Conservation (phyloP, 305 asterid genomes). For the Andrographis paniculata region DNA sequence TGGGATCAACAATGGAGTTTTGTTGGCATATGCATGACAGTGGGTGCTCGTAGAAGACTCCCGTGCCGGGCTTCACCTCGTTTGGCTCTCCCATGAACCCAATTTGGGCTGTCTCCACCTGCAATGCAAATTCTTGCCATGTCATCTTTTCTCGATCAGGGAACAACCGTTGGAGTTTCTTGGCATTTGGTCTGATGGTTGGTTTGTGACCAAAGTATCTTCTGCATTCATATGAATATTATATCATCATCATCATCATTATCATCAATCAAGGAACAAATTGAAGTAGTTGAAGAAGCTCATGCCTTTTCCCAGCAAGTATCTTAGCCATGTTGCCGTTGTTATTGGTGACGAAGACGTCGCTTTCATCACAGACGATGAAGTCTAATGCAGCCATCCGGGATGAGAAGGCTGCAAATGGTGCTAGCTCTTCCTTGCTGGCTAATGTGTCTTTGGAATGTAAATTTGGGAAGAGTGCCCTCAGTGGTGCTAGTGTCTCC, state of each 20-base stretch:
- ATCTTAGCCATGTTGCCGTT: conserved; percentile 98
- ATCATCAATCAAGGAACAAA: not conserved
- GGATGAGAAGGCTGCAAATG: conserved; percentile 72
- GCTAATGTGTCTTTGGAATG: conserved; percentile 74
- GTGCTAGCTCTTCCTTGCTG: conserved; percentile 51
- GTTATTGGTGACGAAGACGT: conserved; percentile 91
- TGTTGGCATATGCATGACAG: conserved; percentile 77
- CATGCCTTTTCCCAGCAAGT: conserved; percentile 86
- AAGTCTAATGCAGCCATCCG: conserved; percentile 96
- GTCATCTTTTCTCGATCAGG: conserved; percentile 53
- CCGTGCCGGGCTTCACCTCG: conserved; percentile 85
- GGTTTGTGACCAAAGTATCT: conserved; percentile 97
- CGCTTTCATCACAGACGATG: conserved; percentile 88
- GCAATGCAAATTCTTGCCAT: conserved; percentile 59
- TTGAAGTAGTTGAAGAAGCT: conserved; percentile 8
- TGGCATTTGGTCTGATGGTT: conserved; percentile 88
- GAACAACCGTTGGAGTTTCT: conserved; percentile 56
- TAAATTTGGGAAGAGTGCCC: conserved; percentile 84
- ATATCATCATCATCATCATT: not conserved
- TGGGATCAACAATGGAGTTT: too few relatives aligned
- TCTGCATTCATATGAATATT: conserved; percentile 30
- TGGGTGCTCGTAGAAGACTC: conserved; percentile 88
- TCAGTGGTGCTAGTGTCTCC: conserved; percentile 70
- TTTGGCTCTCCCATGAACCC: conserved; percentile 93
- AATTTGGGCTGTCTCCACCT: conserved; percentile 42